Evolutionary conservation across 2,329 filamentous ascomycete genomes (phyloP), one percentile per base, ranked within the genome.

Genomic region (Monosporascus sp.): DNA sequence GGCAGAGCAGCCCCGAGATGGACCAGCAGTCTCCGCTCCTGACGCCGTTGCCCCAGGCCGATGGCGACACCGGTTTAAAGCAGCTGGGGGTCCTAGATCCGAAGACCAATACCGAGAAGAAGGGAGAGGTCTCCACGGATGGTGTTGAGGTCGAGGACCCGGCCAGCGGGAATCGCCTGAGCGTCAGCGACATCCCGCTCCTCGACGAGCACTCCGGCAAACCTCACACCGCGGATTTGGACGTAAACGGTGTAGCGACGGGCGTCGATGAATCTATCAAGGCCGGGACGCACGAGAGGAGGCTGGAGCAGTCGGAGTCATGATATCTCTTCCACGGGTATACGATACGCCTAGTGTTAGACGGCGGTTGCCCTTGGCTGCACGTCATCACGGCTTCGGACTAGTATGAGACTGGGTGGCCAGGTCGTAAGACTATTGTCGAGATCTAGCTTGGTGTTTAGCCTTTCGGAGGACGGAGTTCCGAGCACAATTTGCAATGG

Each of bases 1-100:
- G 91, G 90, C 91, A 96, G 70, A 78, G 76, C 56, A 79, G 74
- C 35, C 78, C 82, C 1, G 80, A 84, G 17, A 61, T 76, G 63
- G 65, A 65, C 53, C 53, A 68, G n/a, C 66, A 66, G 20, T 73
- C 70, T 7, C 75, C 74, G 1, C 43, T 69, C 15, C 62, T 74
- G 59, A 71, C 69, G 20, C 73, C 77, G 3, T 68, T 65, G 28
- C 59, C 58, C 6, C 62, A 53, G 11, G 50, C 55, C 41, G 51
- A 62, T 26, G 40, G 41, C 17, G 58, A 59, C 17, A 51, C 52
- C n/a, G 63, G 60, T 46, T 55, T 58, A 38, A 56, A 53, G 14
- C 51, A 53, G n/a, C 55, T 55, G 17, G 57, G 48, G 45, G 57
- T 61, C 28, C 57, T 60, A 18, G 60, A 64, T n/a, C 43, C 43